Conservation (phyloP, 768 basidiomycete species). For the Tremella fuciformis region DNA sequence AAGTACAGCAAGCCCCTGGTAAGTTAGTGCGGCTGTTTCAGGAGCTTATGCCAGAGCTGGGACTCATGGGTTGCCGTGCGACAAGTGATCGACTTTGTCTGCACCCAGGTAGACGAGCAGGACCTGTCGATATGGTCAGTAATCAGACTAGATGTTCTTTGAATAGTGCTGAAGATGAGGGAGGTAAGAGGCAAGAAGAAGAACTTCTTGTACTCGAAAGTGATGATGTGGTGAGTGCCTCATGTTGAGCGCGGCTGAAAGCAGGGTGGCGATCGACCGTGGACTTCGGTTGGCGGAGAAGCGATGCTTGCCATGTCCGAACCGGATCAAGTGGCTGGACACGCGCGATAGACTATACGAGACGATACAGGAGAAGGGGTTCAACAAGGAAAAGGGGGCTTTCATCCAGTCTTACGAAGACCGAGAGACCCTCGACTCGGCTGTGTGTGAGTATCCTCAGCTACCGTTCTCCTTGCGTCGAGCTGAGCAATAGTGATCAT, state of each 20-base stretch:
- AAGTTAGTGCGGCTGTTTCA: constrained; percentile 19
- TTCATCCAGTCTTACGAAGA: constrained; percentile 93
- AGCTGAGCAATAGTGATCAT: constrained; percentile 1
- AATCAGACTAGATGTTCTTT: too few species aligned
- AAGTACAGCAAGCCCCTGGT: constrained; percentile 64
- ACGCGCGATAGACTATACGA: constrained; percentile 84
- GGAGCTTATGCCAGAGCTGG: constrained; percentile 36
- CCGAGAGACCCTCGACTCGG: constrained; percentile 68
- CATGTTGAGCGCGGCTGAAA: neutral
- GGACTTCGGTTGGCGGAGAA: constrained; percentile 94
- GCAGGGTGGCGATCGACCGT: constrained; percentile 90
- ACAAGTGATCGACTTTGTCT: constrained; percentile 59
- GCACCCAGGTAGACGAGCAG: constrained; percentile 66
- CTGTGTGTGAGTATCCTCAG: constrained; percentile 58
- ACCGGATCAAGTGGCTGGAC: constrained; percentile 62
- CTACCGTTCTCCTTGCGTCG: neutral
- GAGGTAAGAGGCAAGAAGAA: constrained; percentile 83
- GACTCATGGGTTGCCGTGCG: constrained; percentile 53
- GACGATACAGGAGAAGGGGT: constrained; percentile 84
- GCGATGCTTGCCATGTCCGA: constrained; percentile 70
- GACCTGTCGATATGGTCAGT: constrained; percentile 64
- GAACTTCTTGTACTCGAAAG: constrained; percentile 90
- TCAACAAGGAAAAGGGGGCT: constrained; percentile 54
- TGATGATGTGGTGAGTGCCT: constrained; percentile 77
- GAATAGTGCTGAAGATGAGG: constrained; percentile 70